These are phyloP conservation scores for Nemania serpens DNA, from an alignment of 2,329 filamentous ascomycete species.

Conservation along the genomic window DNA sequence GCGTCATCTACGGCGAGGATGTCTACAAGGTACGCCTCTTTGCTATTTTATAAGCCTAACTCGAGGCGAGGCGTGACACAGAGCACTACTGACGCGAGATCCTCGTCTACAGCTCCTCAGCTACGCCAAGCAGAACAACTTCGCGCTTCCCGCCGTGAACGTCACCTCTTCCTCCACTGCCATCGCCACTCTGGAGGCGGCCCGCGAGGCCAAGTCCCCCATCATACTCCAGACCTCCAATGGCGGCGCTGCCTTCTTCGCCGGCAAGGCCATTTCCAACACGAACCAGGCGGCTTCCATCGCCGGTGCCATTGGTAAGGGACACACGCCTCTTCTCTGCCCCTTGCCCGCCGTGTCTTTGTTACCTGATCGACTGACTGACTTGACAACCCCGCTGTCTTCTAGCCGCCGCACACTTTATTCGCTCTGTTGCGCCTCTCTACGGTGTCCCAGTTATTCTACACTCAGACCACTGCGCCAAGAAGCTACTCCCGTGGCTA, in stretches of 20 bases:
- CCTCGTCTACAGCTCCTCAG: constrained; percentile 25
- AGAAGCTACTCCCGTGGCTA: constrained; percentile 98
- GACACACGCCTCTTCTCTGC: not conserved
- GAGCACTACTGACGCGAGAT: constrained; percentile 9
- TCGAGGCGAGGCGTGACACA: not conserved
- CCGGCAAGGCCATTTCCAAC: constrained; percentile 87
- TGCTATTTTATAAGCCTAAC: not conserved
- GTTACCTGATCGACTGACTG: not conserved
- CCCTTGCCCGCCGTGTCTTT: too few species aligned
- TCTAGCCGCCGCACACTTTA: constrained; percentile 84
- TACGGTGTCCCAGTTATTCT: constrained; percentile 93
- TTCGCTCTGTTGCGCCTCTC: constrained; percentile 81
- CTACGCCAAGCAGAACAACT: constrained; percentile 66
- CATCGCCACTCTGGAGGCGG: constrained; percentile 89
- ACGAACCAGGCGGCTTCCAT: constrained; percentile 84
- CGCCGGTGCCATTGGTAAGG: constrained; percentile 68
- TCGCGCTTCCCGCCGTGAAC: constrained; percentile 90
- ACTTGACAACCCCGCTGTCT: not conserved
- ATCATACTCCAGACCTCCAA: constrained; percentile 93
- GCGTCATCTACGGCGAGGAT: constrained; percentile 39
- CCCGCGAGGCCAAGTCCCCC: constrained; percentile 86
- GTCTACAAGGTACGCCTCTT: constrained; percentile 30
- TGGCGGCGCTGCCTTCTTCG: constrained; percentile 91
- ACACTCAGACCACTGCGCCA: constrained; percentile 98
- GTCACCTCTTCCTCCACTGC: constrained; percentile 90